A percentile compares a stretch with the other conserved stretches of the same genome.
phyloP scores from a whole-genome alignment of 164 flowering plant genomes.

The Liquidambar formosana region DNA sequence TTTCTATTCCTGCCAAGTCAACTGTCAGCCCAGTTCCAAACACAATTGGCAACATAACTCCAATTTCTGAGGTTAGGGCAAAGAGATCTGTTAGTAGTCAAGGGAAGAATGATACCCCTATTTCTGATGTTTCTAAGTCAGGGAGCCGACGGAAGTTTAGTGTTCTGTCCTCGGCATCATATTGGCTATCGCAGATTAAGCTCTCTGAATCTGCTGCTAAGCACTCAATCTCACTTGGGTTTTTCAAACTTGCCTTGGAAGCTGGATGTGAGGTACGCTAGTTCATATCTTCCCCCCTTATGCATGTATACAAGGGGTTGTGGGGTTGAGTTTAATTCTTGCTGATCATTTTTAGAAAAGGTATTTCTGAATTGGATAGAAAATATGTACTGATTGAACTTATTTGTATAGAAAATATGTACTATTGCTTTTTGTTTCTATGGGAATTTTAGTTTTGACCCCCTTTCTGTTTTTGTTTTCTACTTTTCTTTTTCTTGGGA shows the following conservation, averaged over 20 bases:
- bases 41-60: constrained; percentile 47
- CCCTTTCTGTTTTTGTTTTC: neutral
- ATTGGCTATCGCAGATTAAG: constrained; percentile 87
- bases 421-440: constrained; percentile 2
- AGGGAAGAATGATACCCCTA: constrained; percentile 58
- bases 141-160: constrained; percentile 47
- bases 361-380: neutral
- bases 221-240: constrained; percentile 83
- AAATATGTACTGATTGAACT: neutral
- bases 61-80: constrained; percentile 60
- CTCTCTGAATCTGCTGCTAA: constrained; percentile 80
- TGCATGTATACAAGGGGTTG: neutral
- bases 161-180: constrained; percentile 61
- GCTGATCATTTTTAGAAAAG: too few species aligned
- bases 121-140: constrained; percentile 56
- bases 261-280: constrained; percentile 85
- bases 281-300: neutral
- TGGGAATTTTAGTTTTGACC: neutral
- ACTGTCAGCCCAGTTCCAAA: constrained; percentile 42
- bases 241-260: constrained; percentile 89
- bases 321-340: too few species aligned
- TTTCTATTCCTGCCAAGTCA: constrained; percentile 73
- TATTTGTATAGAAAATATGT: neutral
- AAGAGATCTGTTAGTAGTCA: constrained; percentile 33
- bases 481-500: neutral